A percentile compares a stretch with the other conserved stretches of the same genome.
These are phyloP conservation scores for Nakazawaea ambrosiae DNA, from an alignment of 805 yeast species.

Conservation along the genomic window DNA sequence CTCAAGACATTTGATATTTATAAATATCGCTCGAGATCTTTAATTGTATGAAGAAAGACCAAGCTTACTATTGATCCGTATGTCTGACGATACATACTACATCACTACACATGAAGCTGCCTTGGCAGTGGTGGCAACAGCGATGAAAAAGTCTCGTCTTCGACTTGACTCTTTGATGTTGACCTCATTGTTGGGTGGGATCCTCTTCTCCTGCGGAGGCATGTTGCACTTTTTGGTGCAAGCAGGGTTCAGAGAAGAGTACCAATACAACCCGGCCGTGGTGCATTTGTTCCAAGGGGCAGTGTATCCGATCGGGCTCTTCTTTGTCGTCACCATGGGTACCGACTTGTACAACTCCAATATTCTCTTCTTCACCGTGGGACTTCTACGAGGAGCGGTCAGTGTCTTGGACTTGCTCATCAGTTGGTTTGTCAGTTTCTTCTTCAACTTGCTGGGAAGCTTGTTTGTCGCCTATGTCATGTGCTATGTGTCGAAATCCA, in stretches of 20 bases:
- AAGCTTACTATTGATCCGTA: no score
- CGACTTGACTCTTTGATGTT: constrained; percentile 50
- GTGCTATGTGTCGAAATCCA: constrained; percentile 48
- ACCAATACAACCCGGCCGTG: constrained; percentile 41
- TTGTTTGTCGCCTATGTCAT: constrained; percentile 62
- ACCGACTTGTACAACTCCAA: constrained; percentile 73
- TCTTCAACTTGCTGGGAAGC: constrained; percentile 57
- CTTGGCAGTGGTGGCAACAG: constrained; percentile 75
- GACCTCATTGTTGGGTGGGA: constrained; percentile 65
- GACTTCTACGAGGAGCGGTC: constrained; percentile 63
- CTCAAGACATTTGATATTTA: no score
- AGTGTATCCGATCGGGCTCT: constrained; percentile 64
- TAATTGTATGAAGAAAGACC: no score
- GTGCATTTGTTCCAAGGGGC: constrained; percentile 51
- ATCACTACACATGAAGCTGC: constrained; percentile 79
- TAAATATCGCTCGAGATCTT: no score
- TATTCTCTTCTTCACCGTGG: constrained; percentile 64
- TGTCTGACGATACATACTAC: constrained; percentile 46
- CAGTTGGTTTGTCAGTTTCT: constrained; percentile 62
- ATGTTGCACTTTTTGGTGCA: constrained; percentile 56
- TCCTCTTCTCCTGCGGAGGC: constrained; percentile 65
- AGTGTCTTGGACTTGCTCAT: constrained; percentile 52
- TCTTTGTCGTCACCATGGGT: constrained; percentile 70
- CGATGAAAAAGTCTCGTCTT: constrained; percentile 76
- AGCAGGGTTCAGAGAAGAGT: constrained; percentile 39